Conservation (phyloP, 169 alveolate species). For the Plasmodium chabaudi region DNA sequence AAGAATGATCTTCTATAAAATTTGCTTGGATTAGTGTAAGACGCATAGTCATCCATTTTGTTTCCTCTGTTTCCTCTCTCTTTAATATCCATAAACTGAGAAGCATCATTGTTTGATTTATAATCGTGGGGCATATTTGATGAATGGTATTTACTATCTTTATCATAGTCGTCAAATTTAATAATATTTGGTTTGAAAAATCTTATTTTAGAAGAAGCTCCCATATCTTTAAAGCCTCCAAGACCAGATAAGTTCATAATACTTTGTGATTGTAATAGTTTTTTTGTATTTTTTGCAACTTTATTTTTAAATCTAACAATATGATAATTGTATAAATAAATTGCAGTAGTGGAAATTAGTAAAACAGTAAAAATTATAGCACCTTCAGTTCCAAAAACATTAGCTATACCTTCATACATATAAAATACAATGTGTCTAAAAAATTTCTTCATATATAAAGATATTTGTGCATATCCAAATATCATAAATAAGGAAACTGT, state of each 20-base stretch:
- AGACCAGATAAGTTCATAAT: constrained; percentile 59
- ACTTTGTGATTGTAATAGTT: constrained; percentile 64
- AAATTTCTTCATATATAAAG: constrained; percentile 33
- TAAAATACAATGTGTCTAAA: constrained; percentile 70
- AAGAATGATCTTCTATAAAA: constrained; percentile 63
- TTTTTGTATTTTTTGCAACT: constrained; percentile 59
- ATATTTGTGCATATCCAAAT: constrained; percentile 74
- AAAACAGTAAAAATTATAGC: constrained; percentile 56
- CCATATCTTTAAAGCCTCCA: constrained; percentile 31
- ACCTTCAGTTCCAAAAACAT: constrained; percentile 77
- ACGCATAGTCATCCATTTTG: constrained; percentile 53
- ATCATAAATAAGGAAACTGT: constrained; percentile 57
- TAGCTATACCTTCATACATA: constrained; percentile 70
- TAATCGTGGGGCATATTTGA: constrained; percentile 49
- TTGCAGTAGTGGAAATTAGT: constrained; percentile 45
- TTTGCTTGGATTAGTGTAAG: constrained; percentile 47
- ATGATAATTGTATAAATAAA: constrained; percentile 63
- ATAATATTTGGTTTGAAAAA: constrained; percentile 56
- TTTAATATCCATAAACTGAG: constrained; percentile 50
- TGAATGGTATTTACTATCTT: constrained; percentile 37
- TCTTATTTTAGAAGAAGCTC: constrained; percentile 21
- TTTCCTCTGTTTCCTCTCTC: constrained; percentile 18
- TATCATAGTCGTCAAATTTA: constrained; percentile 42
- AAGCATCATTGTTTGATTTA: constrained; percentile 44
- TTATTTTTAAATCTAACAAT: constrained; percentile 59